Percentiles rank a stretch among this genome's conserved stretches.
These are phyloP conservation scores for Dioscorea cayenensis DNA, from an alignment of 116 monocot genomes.

Conservation along the genomic window DNA sequence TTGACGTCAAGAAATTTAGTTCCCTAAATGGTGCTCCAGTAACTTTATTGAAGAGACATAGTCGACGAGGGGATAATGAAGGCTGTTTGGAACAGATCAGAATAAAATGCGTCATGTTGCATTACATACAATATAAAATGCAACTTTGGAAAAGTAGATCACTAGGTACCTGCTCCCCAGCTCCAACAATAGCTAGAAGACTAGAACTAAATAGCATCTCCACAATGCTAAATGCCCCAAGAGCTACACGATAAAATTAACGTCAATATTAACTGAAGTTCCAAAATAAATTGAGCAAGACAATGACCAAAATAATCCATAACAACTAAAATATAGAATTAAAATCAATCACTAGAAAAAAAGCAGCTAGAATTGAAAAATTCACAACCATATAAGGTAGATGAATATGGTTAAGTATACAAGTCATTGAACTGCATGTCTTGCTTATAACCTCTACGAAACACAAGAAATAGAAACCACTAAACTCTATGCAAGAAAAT, in stretches of 20 bases:
- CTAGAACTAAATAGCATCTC: slow-evolving; percentile 88
- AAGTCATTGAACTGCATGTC: neutral
- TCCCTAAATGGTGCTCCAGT: slow-evolving; percentile 61
- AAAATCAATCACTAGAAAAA: neutral
- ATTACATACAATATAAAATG: neutral
- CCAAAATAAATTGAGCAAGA: neutral
- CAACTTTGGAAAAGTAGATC: neutral
- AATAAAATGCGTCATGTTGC: neutral
- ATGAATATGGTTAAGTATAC: neutral
- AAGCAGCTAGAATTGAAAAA: neutral
- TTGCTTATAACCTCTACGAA: too few relatives aligned
- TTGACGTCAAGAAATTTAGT: slow-evolving; percentile 80
- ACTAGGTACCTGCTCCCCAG: slow-evolving; percentile 73
- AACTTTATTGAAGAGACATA: slow-evolving; percentile 62
- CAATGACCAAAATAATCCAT: neutral
- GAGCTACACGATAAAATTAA: slow-evolving; percentile 29
- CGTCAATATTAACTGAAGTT: neutral
- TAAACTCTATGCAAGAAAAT: neutral
- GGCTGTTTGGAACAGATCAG: slow-evolving; percentile 38
- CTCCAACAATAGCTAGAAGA: slow-evolving; percentile 79
- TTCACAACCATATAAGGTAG: neutral
- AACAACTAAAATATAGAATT: neutral
- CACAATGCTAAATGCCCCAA: slow-evolving; percentile 78
- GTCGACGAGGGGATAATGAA: slow-evolving; percentile 78
- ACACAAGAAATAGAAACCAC: too few relatives aligned